A percentile compares a stretch with the other conserved stretches of the same genome.
phyloP scores from a whole-genome alignment of 495 filamentous ascomycete genomes.

The Penicillium canescens region DNA sequence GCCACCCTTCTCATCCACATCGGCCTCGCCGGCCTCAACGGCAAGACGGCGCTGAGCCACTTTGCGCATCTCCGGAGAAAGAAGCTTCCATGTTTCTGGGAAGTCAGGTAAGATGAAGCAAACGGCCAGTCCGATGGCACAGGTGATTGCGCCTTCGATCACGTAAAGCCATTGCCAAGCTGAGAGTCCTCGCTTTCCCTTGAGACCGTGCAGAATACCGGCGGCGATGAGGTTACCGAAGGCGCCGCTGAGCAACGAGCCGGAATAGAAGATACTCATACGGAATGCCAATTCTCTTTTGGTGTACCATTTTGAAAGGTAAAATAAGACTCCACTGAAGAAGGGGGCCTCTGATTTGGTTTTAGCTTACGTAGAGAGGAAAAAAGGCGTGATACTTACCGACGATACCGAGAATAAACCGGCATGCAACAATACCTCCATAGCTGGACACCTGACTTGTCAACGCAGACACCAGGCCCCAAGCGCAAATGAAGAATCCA shows the following conservation, averaged over 20 bases:
- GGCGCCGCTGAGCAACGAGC: constrained; percentile 61
- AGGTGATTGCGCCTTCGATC: constrained; percentile 46
- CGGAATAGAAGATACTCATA: constrained; percentile 67
- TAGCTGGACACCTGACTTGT: constrained; percentile 55
- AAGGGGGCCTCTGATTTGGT: constrained; percentile 44
- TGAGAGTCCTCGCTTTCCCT: constrained; percentile 38
- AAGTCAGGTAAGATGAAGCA: constrained; percentile 49
- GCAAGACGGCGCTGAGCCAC: constrained; percentile 52
- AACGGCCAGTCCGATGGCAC: constrained; percentile 40
- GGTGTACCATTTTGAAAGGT: constrained; percentile 62
- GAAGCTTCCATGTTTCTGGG: constrained; percentile 47
- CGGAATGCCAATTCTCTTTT: constrained; percentile 56
- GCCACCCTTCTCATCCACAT: constrained; percentile 48
- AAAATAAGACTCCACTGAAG: constrained; percentile 54
- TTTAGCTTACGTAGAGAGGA: too few species aligned
- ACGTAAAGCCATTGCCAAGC: constrained; percentile 58
- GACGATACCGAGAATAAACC: constrained; percentile 54
- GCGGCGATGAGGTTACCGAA: constrained; percentile 65
- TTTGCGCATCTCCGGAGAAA: constrained; percentile 47
- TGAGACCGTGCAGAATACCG: constrained; percentile 48
- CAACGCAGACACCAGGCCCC: constrained; percentile 52
- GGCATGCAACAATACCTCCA: constrained; percentile 53
- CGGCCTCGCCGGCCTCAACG: constrained; percentile 48
- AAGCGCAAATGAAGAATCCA: constrained; percentile 51
- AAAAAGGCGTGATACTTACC: constrained; percentile 13